Conservation (phyloP, 2,329 filamentous ascomycete genomes). For the Amphichorda felina region DNA sequence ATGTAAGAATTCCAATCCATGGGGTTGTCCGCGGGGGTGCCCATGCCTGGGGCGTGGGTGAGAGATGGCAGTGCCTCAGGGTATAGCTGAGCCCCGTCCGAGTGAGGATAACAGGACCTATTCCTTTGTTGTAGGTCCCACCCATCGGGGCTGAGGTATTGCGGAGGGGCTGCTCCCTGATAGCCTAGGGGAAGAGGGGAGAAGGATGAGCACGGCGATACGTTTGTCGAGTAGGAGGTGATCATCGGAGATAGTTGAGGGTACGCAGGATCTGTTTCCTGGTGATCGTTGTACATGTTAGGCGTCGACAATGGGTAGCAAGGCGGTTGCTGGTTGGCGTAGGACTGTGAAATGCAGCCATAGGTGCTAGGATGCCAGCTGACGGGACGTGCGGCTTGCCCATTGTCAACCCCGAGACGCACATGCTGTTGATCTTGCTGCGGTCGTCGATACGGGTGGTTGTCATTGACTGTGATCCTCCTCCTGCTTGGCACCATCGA, state of each 20-base stretch:
- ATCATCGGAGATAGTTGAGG: constrained; percentile 39
- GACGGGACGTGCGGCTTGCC: constrained; percentile 42
- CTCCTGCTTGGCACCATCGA: constrained; percentile 36
- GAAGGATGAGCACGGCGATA: constrained; percentile 41
- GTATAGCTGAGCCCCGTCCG: constrained; percentile 8
- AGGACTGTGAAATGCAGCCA: constrained; percentile 20
- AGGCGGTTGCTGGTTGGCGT: constrained; percentile 20
- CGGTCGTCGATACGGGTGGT: constrained; percentile 16
- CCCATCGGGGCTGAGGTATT: constrained; percentile 25
- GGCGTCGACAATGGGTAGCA: constrained; percentile 26
- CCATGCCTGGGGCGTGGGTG: background rate
- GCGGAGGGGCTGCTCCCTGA: constrained; percentile 14
- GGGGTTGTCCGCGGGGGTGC: constrained; percentile 5
- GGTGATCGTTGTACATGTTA: constrained; percentile 22
- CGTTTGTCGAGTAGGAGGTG: constrained; percentile 43
- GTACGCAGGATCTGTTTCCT: constrained; percentile 27
- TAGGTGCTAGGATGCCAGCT: constrained; percentile 66
- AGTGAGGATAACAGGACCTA: constrained; percentile 13
- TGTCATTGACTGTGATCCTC: constrained; percentile 44
- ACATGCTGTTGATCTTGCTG: constrained; percentile 19
- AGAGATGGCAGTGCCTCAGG: constrained; percentile 18
- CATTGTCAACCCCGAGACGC: background rate
- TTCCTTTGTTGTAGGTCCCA: constrained; percentile 21
- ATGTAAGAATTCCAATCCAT: constrained; percentile 34
- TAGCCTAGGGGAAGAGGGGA: constrained; percentile 41